Percentiles rank a stretch among this genome's conserved stretches.
phyloP scores from a whole-genome alignment of 1,139 yeast species.

The Hemisphaericaspora subhashii region DNA sequence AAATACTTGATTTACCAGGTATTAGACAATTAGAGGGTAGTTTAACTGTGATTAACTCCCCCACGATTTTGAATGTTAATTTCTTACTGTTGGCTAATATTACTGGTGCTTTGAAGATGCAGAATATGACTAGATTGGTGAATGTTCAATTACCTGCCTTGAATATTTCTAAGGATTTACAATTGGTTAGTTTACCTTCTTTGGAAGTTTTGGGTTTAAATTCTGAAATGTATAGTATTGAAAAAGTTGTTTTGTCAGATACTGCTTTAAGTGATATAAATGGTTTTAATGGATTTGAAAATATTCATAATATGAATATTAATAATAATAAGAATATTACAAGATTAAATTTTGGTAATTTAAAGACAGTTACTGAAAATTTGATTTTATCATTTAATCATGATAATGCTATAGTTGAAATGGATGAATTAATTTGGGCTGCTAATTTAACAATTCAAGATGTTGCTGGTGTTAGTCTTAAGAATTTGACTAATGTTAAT shows the following conservation, averaged over 20 bases:
- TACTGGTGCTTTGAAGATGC: constrained; percentile 37
- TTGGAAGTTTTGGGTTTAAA: constrained; percentile 40
- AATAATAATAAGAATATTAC: constrained; percentile 49
- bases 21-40: constrained; percentile 39
- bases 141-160: constrained; percentile 39
- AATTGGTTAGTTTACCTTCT: constrained; percentile 45
- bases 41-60: constrained; percentile 39
- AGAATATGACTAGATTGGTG: constrained; percentile 44
- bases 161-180: constrained; percentile 30
- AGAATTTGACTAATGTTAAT: constrained; percentile 40
- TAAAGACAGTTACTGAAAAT: constrained; percentile 34
- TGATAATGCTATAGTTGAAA: constrained; percentile 39
- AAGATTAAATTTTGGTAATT: constrained; percentile 33
- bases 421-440: constrained; percentile 43
- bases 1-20: constrained; percentile 32
- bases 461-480: constrained; percentile 30
- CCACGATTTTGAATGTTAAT: constrained; percentile 38
- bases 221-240: constrained; percentile 36
- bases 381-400: constrained; percentile 45
- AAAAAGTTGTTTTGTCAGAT: constrained; percentile 39
- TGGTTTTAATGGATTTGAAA: constrained; percentile 35
- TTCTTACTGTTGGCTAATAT: constrained; percentile 33
- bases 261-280: constrained; percentile 43
- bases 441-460: constrained; percentile 49
- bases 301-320: constrained; percentile 38